A percentile compares a stretch with the other conserved stretches of the same genome.
Conservation (phyloP, 768 basidiomycete genomes). For the Pulveroboletus sp. region DNA sequence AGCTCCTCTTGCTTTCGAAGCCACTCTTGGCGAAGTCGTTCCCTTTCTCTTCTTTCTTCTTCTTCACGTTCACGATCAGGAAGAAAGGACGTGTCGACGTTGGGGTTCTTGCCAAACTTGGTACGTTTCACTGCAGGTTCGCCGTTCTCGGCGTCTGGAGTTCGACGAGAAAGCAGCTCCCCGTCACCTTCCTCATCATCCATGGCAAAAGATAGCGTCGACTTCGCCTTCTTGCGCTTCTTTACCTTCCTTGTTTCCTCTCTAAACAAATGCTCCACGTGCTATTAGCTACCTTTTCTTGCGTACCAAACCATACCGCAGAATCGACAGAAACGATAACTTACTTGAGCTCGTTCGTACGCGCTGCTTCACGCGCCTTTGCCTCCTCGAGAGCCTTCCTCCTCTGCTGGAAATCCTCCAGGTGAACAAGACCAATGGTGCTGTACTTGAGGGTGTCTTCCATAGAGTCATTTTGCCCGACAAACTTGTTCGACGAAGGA, state of each 20-base stretch:
- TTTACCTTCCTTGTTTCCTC: constrained; percentile 82
- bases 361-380: constrained; percentile 84
- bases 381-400: constrained; percentile 89
- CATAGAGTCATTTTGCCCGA: constrained; percentile 91
- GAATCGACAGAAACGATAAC: constrained; percentile 32
- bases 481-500: constrained; percentile 84
- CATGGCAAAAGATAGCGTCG: constrained; percentile 87
- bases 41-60: constrained; percentile 83
- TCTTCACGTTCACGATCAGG: constrained; percentile 98
- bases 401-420: constrained; percentile 91
- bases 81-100: constrained; percentile 96
- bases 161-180: constrained; percentile 37
- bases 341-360: constrained; percentile 85
- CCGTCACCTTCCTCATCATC: constrained; percentile 70
- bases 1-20: constrained; percentile 67
- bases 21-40: constrained; percentile 89
- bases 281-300: constrained; percentile 59
- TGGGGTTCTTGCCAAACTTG: constrained; percentile 91
- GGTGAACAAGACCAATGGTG: constrained; percentile 86
- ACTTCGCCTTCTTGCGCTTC: constrained; percentile 91
- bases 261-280: constrained; percentile 83
- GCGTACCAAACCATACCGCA: constrained; percentile 1
- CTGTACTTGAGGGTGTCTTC: constrained; percentile 89
- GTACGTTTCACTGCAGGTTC: constrained; percentile 61
- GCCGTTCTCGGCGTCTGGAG: constrained; percentile 37